These are phyloP conservation scores for Terana coerulea DNA, from an alignment of 768 basidiomycete species.

Conservation along the genomic window DNA sequence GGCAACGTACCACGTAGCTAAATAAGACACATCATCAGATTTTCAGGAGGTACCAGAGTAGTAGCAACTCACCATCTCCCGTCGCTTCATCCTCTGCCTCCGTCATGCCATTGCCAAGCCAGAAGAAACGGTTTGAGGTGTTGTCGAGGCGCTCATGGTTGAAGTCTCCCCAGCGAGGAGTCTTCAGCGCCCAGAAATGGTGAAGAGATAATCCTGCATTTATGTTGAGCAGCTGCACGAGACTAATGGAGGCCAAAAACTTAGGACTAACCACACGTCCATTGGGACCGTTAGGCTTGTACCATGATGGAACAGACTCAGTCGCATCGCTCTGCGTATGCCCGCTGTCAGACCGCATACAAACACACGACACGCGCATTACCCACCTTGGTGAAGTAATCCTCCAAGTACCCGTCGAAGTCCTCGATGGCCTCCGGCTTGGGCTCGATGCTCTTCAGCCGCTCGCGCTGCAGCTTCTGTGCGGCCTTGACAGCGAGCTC, in stretches of 20 bases:
- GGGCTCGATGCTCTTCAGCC: constrained; percentile 56
- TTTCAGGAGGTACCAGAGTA: background rate
- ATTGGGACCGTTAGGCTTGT: constrained; percentile 54
- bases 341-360: background rate
- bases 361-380: background rate
- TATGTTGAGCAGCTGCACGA: no score
- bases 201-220: constrained; percentile 29
- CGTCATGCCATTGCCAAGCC: constrained; percentile 62
- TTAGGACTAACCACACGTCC: constrained; percentile 55
- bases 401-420: constrained; percentile 54
- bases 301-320: constrained; percentile 59
- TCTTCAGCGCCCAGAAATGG: constrained; percentile 39
- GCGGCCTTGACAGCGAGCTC: constrained; percentile 53
- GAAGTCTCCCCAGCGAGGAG: constrained; percentile 66
- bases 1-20: background rate
- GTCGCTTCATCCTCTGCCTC: constrained; percentile 40
- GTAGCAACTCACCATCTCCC: constrained; percentile 24
- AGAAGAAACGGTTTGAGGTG: constrained; percentile 47
- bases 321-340: constrained; percentile 48
- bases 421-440: constrained; percentile 56
- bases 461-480: constrained; percentile 58
- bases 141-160: constrained; percentile 44
- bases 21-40: background rate
- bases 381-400: constrained; percentile 41
- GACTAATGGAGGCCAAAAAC: no score